Evolutionary conservation across 305 asterid species (phyloP), one percentile per base, ranked within the genome.

Genomic region (Fraxinus paxiana): DNA sequence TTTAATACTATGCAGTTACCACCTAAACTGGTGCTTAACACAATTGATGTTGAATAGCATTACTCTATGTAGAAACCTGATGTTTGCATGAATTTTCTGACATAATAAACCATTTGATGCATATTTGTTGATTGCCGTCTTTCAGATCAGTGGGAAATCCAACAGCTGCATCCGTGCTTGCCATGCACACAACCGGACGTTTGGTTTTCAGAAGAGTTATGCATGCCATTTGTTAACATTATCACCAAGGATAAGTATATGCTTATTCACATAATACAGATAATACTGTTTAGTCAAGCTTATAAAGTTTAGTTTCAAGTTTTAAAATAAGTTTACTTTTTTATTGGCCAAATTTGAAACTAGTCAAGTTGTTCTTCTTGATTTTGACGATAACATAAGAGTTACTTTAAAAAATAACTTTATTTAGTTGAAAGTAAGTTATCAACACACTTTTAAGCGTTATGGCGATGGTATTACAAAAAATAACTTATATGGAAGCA

Each of bases 151-250:
- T 94, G 18, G 97, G 93, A 79, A 67, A 79, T 63, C 87, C 97
- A 37, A 85, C 90, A 61, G 91, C 94, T 77, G 92, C 97, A 82
- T 91, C 90, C 87, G 91, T 65, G 38, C 91, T 93, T 82, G 94
- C 97, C 17, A 88, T 92, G 81, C 90, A 92, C 97, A 67, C 87
- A 89, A 67, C 94, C 97, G 5, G 97, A 97, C 34, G 97, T 93
- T 83, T 90, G 97, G 97, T 95, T 95, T 77, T 93, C 93, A 0
- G 97, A 91, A 87, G 97, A 91, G 98, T 97, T 93, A 86, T 35
- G 63, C 74, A 30, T 20, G 75, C 75, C 22, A 31, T 28, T 30
- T 15, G 20, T 28, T 28, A 13, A 69, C 41, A 70, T 31, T 70
- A 30, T 70, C 43, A 13, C 24, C 17, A 35, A 28, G 20, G 34